Evolutionary conservation across 371 early-diverging fungal species (phyloP).

Genomic region (Mucor indicus): DNA sequence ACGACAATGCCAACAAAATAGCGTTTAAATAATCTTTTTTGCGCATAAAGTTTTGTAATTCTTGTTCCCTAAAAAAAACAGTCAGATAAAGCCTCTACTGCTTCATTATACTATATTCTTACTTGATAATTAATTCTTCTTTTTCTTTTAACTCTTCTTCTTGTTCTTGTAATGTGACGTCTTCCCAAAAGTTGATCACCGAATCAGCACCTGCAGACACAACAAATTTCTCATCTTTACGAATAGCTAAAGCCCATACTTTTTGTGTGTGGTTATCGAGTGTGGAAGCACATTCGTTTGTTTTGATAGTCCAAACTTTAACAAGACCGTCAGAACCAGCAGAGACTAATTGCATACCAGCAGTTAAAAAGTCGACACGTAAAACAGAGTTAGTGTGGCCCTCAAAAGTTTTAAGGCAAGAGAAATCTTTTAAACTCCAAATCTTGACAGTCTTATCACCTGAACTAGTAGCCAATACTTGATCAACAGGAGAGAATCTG

Average conservation of each 20-base stretch:
- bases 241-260: conserved; percentile 86
- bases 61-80: conserved; percentile 74
- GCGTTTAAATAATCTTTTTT: conserved; percentile 92
- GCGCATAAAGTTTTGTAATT: conserved; percentile 77
- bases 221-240: conserved; percentile 70
- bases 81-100: not conserved
- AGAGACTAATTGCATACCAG: conserved; percentile 86
- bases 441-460: conserved; percentile 93
- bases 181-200: conserved; percentile 87
- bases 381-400: conserved; percentile 95
- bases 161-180: conserved; percentile 81
- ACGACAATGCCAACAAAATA: conserved; percentile 84
- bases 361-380: conserved; percentile 76
- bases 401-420: conserved; percentile 93
- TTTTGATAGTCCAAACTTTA: conserved; percentile 94
- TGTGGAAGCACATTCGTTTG: conserved; percentile 83
- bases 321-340: conserved; percentile 91
- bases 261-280: conserved; percentile 93
- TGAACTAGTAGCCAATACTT: conserved; percentile 85
- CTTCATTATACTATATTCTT: conserved; percentile 4
- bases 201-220: conserved; percentile 92
- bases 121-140: conserved; percentile 69
- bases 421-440: conserved; percentile 87
- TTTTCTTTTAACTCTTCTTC: conserved; percentile 65
- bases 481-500: conserved; percentile 88